Evolutionary conservation across 768 basidiomycete genomes (phyloP).

Genomic region (Phanerochaete sordida): DNA sequence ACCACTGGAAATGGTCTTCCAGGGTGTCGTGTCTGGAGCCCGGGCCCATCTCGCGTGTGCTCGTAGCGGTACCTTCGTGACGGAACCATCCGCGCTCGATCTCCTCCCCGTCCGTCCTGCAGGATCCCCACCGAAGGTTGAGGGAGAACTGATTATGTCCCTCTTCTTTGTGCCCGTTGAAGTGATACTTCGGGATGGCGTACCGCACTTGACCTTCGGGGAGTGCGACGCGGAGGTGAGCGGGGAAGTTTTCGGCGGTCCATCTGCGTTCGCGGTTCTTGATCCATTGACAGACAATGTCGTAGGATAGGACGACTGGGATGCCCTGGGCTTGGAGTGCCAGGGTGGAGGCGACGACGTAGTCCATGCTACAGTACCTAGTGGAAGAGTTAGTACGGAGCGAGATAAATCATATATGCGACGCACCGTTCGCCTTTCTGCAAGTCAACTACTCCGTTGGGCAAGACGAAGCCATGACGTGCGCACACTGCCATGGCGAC

Average conservation of each 20-base stretch:
- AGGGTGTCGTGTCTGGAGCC: conserved; percentile 30
- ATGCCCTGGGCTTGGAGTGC: neutral
- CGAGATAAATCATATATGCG: neutral
- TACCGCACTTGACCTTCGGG: conserved; percentile 5
- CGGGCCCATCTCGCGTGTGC: conserved; percentile 35
- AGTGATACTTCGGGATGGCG: conserved; percentile 36
- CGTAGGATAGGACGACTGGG: conserved; percentile 12
- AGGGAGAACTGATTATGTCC: conserved; percentile 31
- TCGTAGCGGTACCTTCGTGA: conserved; percentile 28
- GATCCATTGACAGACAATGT: conserved; percentile 23
- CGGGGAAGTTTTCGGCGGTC: neutral
- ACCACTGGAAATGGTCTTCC: conserved; percentile 34
- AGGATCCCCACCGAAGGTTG: conserved; percentile 25
- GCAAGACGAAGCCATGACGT: conserved; percentile 20
- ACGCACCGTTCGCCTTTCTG: conserved; percentile 25
- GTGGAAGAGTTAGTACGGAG: neutral
- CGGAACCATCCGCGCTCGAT: conserved; percentile 36
- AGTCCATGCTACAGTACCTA: conserved; percentile 24
- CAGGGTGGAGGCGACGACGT: conserved; percentile 8
- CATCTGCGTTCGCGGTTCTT: conserved; percentile 7
- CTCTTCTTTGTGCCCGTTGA: conserved; percentile 27
- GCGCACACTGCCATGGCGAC: conserved; percentile 11
- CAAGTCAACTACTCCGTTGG: conserved; percentile 22
- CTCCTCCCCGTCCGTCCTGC: conserved; percentile 33
- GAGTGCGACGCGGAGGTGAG: neutral